Base-by-base conservation (phyloP, 108 stramenopile species). In the Cylindrotheca fusiformis region DNA sequence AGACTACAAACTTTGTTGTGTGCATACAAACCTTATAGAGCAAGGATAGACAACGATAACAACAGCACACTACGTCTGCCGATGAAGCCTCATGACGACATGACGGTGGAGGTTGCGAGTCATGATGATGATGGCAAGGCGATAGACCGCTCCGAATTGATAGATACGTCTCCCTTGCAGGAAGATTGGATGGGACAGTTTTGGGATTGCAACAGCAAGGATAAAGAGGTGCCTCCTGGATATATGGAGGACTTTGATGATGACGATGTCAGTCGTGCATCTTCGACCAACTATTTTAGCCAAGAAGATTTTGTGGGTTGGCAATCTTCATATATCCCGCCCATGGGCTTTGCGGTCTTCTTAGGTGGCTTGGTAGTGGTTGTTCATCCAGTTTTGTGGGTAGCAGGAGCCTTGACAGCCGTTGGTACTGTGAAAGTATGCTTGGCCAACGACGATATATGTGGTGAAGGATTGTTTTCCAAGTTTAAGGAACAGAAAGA, bases 301-400 rank as follows among this genome's bases (percentile, higher is more conserved):
- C 55, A 51, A 1, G 25, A 61, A 4, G 77, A 78, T 53, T 73
- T 78, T 49, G 4, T 52, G 20, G 32, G 28, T 32, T 67, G 61
- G 64, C 25, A 48, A 24, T 41, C 68, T 24, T 20, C 28, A 33
- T 58, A 68, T 32, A 58, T 56, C 10, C 62, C 66, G 0, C 73
- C 66, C 23, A 24, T 78, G 27, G 77, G 77, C 41, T 63, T 78
- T 60, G 71, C 77, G 12, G 63, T 75, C 1, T 48, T 76, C 22
- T 63, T 64, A 17, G 56, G 67, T 3, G 65, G 68, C 2, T 48
- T 66, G 36, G 36, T 14, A 41, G 36, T 41, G 10, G 36, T 41
- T 41, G 36, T 70, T 12, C 76, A 80, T 68, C 79, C 79, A 3
- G 2, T 75, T 2, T 18, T 75, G 4, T 72, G 70, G 30, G 14